A percentile compares a stretch with the other conserved stretches of the same genome.
Evolutionary conservation across 129 eudicot genomes (phyloP).

Genomic region (Ambrosia artemisiifolia): DNA sequence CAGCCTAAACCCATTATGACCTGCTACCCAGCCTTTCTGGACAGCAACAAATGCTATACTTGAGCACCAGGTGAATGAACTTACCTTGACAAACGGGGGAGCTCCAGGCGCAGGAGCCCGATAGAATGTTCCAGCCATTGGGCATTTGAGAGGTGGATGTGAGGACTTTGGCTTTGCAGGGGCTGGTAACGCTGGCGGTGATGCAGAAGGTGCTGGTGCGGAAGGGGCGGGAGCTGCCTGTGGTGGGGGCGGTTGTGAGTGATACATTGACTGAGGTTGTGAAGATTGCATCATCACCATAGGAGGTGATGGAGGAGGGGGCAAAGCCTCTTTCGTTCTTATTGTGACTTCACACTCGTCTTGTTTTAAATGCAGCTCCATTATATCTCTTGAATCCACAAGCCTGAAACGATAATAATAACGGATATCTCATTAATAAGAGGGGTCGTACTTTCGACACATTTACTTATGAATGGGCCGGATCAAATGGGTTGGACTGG

Average conservation of each 20-base stretch:
- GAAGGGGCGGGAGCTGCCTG: conserved; percentile 41
- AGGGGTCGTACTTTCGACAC: background rate
- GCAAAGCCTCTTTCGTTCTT: conserved; percentile 70
- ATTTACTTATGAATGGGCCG: background rate
- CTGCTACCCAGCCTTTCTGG: background rate
- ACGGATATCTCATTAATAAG: background rate
- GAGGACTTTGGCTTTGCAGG: conserved; percentile 48
- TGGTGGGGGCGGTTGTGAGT: conserved; percentile 35
- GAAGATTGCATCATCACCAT: conserved; percentile 49
- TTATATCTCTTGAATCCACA: conserved; percentile 84
- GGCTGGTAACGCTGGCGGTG: conserved; percentile 38
- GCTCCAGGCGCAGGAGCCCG: conserved; percentile 76
- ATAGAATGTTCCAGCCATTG: conserved; percentile 91
- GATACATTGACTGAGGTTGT: conserved; percentile 43
- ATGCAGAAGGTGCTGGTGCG: conserved; percentile 38
- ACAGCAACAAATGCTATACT: background rate
- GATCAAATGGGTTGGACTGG: background rate
- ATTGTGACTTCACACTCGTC: conserved; percentile 59
- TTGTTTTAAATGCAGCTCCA: conserved; percentile 78
- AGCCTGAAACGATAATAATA: conserved; percentile 40
- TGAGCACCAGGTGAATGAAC: background rate
- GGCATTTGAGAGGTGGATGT: conserved; percentile 67
- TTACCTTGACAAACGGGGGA: conserved; percentile 77
- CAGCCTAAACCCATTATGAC: no score
- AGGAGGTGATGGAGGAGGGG: conserved; percentile 48